phyloP scores from a whole-genome alignment of 1,284 basidiomycete species.

The Melampsora occidentalis region DNA sequence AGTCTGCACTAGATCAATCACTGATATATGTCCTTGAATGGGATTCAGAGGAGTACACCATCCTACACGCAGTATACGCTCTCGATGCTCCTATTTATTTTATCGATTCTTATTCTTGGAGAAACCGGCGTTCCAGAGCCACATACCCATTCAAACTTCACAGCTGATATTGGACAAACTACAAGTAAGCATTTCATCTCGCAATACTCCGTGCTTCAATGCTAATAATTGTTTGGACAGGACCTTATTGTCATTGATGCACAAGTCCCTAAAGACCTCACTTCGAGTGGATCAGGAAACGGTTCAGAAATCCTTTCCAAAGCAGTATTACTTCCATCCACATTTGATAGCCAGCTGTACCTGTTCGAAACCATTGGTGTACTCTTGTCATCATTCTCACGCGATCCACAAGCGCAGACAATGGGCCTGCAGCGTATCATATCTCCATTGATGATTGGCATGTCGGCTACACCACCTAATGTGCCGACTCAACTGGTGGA shows the following conservation, averaged over 20 bases:
- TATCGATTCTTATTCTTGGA: slow-evolving; percentile 86
- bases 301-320: slow-evolving; percentile 63
- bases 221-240: slow-evolving; percentile 48
- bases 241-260: slow-evolving; percentile 59
- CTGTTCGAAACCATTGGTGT: slow-evolving; percentile 89
- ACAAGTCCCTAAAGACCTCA: slow-evolving; percentile 59
- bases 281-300: slow-evolving; percentile 43
- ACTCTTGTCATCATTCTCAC: slow-evolving; percentile 62
- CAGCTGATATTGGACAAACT: slow-evolving; percentile 54
- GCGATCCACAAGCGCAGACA: slow-evolving; percentile 43
- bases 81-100: slow-evolving; percentile 87
- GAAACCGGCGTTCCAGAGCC: slow-evolving; percentile 66
- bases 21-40: neutral
- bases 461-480: slow-evolving; percentile 66
- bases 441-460: slow-evolving; percentile 73
- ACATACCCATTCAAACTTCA: slow-evolving; percentile 59
- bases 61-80: slow-evolving; percentile 67
- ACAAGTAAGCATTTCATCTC: slow-evolving; percentile 53
- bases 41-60: slow-evolving; percentile 80
- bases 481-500: slow-evolving; percentile 62
- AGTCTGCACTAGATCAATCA: neutral
- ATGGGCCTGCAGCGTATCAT: slow-evolving; percentile 63
- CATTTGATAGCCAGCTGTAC: slow-evolving; percentile 89
- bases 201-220: neutral
- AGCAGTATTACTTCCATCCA: slow-evolving; percentile 68